Conservation (phyloP, 2,329 filamentous ascomycete species). For the Fusarium luffae region DNA sequence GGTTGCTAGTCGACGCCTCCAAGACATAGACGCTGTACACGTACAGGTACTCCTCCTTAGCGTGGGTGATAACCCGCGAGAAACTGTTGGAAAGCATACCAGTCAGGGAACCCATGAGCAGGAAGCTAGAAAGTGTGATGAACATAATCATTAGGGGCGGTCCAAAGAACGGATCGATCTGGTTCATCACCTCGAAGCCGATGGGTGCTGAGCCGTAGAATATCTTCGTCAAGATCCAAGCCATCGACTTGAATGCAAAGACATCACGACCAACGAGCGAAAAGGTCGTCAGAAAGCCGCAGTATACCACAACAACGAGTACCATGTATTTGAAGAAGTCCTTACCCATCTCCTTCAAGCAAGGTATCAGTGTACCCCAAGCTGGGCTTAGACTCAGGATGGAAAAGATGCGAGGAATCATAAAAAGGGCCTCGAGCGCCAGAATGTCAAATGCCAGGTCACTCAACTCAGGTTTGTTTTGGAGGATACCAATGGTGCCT, state of each 20-base stretch:
- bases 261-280: constrained; percentile 78
- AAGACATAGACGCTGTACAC: constrained; percentile 76
- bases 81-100: constrained; percentile 83
- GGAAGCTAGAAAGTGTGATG: constrained; percentile 79
- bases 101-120: constrained; percentile 82
- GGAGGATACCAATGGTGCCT: constrained; percentile 55
- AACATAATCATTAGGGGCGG: constrained; percentile 77
- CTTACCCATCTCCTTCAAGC: constrained; percentile 93
- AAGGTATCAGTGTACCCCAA: constrained; percentile 90
- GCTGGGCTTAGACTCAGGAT: constrained; percentile 88
- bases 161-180: constrained; percentile 68
- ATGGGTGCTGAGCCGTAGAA: constrained; percentile 82
- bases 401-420: constrained; percentile 89
- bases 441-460: constrained; percentile 90
- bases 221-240: constrained; percentile 81
- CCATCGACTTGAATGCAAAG: constrained; percentile 75
- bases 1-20: constrained; percentile 74
- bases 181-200: constrained; percentile 75
- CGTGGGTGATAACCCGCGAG: constrained; percentile 70
- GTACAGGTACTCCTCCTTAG: constrained; percentile 81
- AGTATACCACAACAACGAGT: constrained; percentile 82
- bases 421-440: constrained; percentile 86
- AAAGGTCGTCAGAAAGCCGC: constrained; percentile 91
- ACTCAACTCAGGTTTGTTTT: constrained; percentile 70
- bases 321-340: constrained; percentile 89